Evolutionary conservation across 2,329 filamentous ascomycete genomes (phyloP).

Genomic region (Penicillium verrucosum): DNA sequence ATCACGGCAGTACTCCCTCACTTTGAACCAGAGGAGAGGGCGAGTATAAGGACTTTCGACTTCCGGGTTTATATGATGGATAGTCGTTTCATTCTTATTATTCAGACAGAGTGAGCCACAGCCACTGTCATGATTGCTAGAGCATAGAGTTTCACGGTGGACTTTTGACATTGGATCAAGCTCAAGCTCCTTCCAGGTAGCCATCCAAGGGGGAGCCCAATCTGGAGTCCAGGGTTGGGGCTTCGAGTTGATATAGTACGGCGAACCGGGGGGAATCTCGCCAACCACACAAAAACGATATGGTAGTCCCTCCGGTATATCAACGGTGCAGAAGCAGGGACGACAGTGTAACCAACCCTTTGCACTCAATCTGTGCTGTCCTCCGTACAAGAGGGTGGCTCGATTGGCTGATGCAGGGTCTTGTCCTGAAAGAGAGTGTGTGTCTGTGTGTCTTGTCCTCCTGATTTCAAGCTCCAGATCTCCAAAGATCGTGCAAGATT

Average conservation of each 20-base stretch:
- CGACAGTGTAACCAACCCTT: slow-evolving; percentile 17
- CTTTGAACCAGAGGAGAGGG: slow-evolving; percentile 51
- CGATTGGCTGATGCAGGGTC: slow-evolving; percentile 15
- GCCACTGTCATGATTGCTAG: slow-evolving; percentile 15
- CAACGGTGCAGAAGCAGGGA: slow-evolving; percentile 7
- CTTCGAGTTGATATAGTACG: slow-evolving; percentile 9
- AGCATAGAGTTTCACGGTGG: slow-evolving; percentile 14
- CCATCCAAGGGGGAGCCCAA: slow-evolving; percentile 4
- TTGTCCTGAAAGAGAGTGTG: slow-evolving; percentile 2
- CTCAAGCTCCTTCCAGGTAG: slow-evolving; percentile 5
- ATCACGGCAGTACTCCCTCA: slow-evolving; percentile 54
- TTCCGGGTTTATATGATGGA: slow-evolving; percentile 15
- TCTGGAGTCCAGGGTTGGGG: not conserved
- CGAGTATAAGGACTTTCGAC: slow-evolving; percentile 1
- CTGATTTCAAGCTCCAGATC: not conserved
- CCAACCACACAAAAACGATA: not conserved
- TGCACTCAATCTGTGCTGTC: not conserved
- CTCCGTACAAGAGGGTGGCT: not conserved
- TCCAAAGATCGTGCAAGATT: slow-evolving; percentile 1
- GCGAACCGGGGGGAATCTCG: not conserved
- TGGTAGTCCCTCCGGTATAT: slow-evolving; percentile 13
- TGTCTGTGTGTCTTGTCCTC: slow-evolving; percentile 4
- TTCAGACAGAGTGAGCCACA: slow-evolving; percentile 18
- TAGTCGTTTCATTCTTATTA: slow-evolving; percentile 16
- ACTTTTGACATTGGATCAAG: slow-evolving; percentile 16